Evolutionary conservation across 768 basidiomycete genomes (phyloP), one percentile per base, ranked within the genome.

Genomic region (Suillus decipiens): DNA sequence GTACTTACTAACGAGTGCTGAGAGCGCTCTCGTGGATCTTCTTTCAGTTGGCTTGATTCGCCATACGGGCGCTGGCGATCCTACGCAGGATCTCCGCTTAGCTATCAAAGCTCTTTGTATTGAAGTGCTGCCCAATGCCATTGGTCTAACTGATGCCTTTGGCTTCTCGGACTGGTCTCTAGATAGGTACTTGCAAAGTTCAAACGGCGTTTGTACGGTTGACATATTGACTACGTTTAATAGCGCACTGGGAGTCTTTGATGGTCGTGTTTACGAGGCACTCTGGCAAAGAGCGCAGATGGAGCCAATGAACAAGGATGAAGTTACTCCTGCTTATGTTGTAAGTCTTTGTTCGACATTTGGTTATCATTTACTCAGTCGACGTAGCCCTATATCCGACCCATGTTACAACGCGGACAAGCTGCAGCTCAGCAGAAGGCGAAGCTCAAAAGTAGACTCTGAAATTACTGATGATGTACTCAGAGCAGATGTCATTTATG

Each of bases 111-210:
- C 69, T 5, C 64, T 84, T 1, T 89, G 87, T 70, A 67, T 73
- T 9, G 79, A 80, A 54, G 66, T 92, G 12, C 71, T 90, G 0
- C 86, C 89, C 0, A 81, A 93, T 63, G 83, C 82, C 7, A 84
- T 92, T 60, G 88, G 86, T 0, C 75, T 92, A 60, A 86, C 81
- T 6, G 90, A 93, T 70, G 85, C 88, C 3, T 91, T 93, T 70
- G 87, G 85, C 0, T 89, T 90, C 67, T 80, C 84, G 0, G 89
- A 92, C 68, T 92, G 88, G 87, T 85, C 90, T 58, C 75, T 92
- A 19, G 83, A 90, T 66, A 89, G 87, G 86, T 86, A 56, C 17
- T 78, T 69, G 10, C 63, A 51, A n/a, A n/a, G n/a, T n/a, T n/a
- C n/a, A n/a, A 31, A 34, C 9, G 1, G 10, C 55, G 9, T 7